A percentile compares a stretch with the other conserved stretches of the same genome.
These are phyloP conservation scores for Handroanthus guayacan DNA, from an alignment of 257 asterid genomes.

Conservation along the genomic window DNA sequence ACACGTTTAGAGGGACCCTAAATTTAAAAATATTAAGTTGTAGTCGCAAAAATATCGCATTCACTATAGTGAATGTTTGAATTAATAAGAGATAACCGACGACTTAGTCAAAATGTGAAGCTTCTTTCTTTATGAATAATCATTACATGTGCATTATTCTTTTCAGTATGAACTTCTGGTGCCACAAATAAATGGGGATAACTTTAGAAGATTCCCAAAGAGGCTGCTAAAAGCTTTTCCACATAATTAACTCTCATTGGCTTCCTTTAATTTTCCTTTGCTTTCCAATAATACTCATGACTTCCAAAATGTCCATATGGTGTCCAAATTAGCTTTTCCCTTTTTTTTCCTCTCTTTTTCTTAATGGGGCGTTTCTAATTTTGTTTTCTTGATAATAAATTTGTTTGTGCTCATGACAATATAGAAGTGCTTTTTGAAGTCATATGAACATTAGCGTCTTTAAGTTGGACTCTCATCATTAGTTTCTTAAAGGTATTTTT, in stretches of 20 bases:
- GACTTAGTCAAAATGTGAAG: constrained; percentile 22
- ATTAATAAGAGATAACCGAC: background rate
- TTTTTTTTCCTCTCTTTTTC: background rate
- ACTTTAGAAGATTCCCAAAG: constrained; percentile 44
- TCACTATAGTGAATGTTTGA: constrained; percentile 9
- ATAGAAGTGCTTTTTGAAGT: constrained; percentile 3
- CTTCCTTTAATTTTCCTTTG: background rate
- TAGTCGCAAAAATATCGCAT: background rate
- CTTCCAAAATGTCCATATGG: too few species aligned
- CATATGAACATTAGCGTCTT: background rate
- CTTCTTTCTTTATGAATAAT: constrained; percentile 32
- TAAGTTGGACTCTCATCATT: constrained; percentile 21
- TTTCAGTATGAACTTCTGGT: constrained; percentile 20
- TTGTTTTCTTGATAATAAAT: background rate
- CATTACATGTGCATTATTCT: constrained; percentile 31
- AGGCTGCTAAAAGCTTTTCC: constrained; percentile 42
- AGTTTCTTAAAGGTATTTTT: background rate
- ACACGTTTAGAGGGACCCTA: too few species aligned
- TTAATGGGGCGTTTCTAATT: background rate
- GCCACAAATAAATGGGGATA: constrained; percentile 28
- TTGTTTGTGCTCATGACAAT: background rate
- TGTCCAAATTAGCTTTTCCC: background rate
- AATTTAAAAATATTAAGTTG: background rate
- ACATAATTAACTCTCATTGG: constrained; percentile 27
- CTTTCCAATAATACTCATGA: background rate